These are phyloP conservation scores for Coemansia sp. DNA, from an alignment of 192 early-diverging fungal species.

Conservation along the genomic window DNA sequence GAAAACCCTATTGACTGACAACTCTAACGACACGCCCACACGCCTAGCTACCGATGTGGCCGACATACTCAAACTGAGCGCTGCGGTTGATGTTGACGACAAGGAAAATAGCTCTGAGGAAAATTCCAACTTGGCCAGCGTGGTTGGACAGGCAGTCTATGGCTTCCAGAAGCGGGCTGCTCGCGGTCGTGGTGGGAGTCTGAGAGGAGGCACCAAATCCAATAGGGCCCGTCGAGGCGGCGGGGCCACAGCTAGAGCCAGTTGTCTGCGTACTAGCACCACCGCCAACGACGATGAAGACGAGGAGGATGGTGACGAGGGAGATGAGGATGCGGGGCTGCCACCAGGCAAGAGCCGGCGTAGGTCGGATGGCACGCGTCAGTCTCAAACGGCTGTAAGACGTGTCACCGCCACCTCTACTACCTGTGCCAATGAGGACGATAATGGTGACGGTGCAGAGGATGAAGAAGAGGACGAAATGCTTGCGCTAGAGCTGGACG, in stretches of 20 bases:
- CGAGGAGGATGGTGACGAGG: neutral
- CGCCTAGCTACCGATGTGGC: conserved; percentile 23
- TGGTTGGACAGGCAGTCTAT: conserved; percentile 36
- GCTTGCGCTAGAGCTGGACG: neutral
- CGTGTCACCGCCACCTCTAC: neutral
- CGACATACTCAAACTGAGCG: conserved; percentile 40
- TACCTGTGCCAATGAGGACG: conserved; percentile 5
- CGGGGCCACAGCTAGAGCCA: conserved; percentile 1
- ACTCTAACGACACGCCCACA: conserved; percentile 20
- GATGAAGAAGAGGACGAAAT: conserved; percentile 8
- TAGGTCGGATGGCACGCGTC: neutral
- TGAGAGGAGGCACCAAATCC: conserved; percentile 5
- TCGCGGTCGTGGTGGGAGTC: conserved; percentile 31
- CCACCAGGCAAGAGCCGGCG: neutral
- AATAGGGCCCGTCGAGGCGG: conserved; percentile 8
- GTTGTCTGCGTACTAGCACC: neutral
- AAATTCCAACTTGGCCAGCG: conserved; percentile 4
- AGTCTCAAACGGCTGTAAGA: neutral
- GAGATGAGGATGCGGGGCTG: neutral
- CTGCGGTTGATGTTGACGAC: conserved; percentile 38
- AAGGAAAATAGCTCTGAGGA: conserved; percentile 52
- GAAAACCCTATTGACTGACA: conserved; percentile 33
- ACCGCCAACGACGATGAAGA: conserved; percentile 1
- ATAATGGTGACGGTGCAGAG: conserved; percentile 19
- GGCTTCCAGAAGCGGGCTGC: conserved; percentile 34